Evolutionary conservation across 2,329 filamentous ascomycete genomes (phyloP), one percentile per base, ranked within the genome.

Genomic region (Aspergillus neotritici): DNA sequence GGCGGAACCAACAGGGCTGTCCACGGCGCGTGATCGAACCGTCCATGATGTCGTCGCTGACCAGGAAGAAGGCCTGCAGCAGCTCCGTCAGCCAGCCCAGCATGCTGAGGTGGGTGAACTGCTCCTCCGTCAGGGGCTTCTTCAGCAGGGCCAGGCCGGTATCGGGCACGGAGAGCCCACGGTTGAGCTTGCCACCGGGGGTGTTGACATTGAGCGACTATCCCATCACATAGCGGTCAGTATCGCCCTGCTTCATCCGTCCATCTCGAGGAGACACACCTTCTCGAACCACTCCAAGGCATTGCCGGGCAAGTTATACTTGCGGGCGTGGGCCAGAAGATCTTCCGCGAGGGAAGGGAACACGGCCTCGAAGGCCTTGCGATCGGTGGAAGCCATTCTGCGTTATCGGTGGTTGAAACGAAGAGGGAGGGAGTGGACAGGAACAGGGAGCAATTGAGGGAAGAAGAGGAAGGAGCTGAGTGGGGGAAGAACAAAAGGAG

Each of bases 21-120:
- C 91, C 90, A 55, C 93, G 88, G 48, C 93, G 89, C 44, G 93
- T 98, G 69, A 95, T 93, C 68, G 86, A 94, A 59, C 79, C 72
- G 73, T 98, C 93, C 93, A 98, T 98, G 62, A 98, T 96, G 69
- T 98, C 93, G 72, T 98, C 93, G 34, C 87, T 89, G 53, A 98
- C 93, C 46, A 98, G 82, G 81, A 98, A 97, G 78, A 96, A 97
- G 54, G 93, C 91, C 74, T 98, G 93, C 29, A 98, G 85, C 38
- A 98, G 82, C 78, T 98, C 93, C 51, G 94, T 94, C 79, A 95
- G 82, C 93, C 93, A 98, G 63, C 93, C 93, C 13, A 98, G 80
- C 13, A 87, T 85, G 34, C 89, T 87, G 37, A 91, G 77, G 57
- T 87, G 76, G 75, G 94, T 93, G 77, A 90, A 94, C 71, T 97